Evolutionary conservation across 1,284 basidiomycete genomes (phyloP).

Genomic region (Neolentinus lepideus): DNA sequence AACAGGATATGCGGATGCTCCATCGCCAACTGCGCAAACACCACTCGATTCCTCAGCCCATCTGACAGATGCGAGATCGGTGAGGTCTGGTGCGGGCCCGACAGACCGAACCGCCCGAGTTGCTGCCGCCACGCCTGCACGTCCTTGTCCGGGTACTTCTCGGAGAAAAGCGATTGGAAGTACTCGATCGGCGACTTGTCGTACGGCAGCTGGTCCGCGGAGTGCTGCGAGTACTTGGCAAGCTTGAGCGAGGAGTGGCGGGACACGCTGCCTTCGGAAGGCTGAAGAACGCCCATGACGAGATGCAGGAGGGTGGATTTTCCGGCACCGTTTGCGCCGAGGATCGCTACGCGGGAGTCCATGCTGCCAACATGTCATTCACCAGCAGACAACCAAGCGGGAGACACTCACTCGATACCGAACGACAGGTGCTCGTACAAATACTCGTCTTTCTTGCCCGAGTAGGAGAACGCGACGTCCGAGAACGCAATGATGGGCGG

Average conservation of each 20-base stretch:
- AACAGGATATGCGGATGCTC: slow-evolving; percentile 90
- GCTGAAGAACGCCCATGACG: slow-evolving; percentile 82
- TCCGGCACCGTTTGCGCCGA: slow-evolving; percentile 97
- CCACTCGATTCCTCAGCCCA: slow-evolving; percentile 90
- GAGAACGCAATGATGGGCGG: slow-evolving; percentile 97
- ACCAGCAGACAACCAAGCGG: slow-evolving; percentile 5
- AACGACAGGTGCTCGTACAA: slow-evolving; percentile 87
- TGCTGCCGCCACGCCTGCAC: slow-evolving; percentile 88
- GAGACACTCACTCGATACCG: slow-evolving; percentile 83
- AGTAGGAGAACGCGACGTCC: slow-evolving; percentile 93
- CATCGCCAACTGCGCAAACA: slow-evolving; percentile 90
- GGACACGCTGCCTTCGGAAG: slow-evolving; percentile 79
- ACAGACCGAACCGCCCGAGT: slow-evolving; percentile 93
- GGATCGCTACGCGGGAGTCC: slow-evolving; percentile 95
- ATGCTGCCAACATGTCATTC: slow-evolving; percentile 48
- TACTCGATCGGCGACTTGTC: slow-evolving; percentile 92
- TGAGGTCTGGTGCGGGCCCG: slow-evolving; percentile 88
- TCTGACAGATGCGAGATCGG: slow-evolving; percentile 95
- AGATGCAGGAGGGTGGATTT: slow-evolving; percentile 97
- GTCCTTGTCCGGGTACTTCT: slow-evolving; percentile 96
- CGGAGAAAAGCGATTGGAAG: slow-evolving; percentile 75
- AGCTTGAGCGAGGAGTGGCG: slow-evolving; percentile 91
- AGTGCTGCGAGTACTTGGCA: slow-evolving; percentile 97
- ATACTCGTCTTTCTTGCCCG: slow-evolving; percentile 82
- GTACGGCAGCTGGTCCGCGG: slow-evolving; percentile 96